phyloP scores from a whole-genome alignment of 805 yeast genomes.

The Cephaloascus albidus region DNA sequence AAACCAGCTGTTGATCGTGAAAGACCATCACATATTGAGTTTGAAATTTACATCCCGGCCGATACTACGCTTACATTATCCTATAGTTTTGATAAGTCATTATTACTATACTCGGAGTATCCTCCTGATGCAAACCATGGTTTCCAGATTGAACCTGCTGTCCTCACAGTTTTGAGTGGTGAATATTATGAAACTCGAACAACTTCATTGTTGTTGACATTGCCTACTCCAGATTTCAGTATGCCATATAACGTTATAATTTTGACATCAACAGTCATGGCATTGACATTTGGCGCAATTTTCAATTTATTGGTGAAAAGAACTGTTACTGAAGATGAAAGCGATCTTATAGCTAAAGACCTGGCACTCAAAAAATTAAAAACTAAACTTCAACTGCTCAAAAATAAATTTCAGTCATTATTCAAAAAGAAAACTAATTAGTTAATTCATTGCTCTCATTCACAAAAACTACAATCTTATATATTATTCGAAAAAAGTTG shows the following conservation, averaged over 20 bases:
- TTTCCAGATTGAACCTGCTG: constrained; percentile 88
- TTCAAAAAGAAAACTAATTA: too few species aligned
- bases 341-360: constrained; percentile 17
- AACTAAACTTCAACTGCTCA: too few species aligned
- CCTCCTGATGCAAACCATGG: constrained; percentile 99
- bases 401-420: too few species aligned
- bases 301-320: constrained; percentile 71
- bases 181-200: constrained; percentile 56
- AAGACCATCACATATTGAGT: constrained; percentile 79
- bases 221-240: constrained; percentile 96
- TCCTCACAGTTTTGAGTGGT: constrained; percentile 44
- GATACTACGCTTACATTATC: constrained; percentile 48
- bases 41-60: constrained; percentile 57
- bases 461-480: too few species aligned
- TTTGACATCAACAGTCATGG: constrained; percentile 86
- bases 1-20: constrained; percentile 72
- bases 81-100: constrained; percentile 79
- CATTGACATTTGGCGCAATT: constrained; percentile 80
- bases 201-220: constrained; percentile 72
- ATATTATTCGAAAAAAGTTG: too few species aligned
- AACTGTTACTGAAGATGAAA: constrained; percentile 68
- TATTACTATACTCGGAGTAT: constrained; percentile 78
- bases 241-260: constrained; percentile 98
- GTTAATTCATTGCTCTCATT: too few species aligned
- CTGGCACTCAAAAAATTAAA: not conserved